Conservation (phyloP, 768 basidiomycete species). For the Gymnopilus junonius region DNA sequence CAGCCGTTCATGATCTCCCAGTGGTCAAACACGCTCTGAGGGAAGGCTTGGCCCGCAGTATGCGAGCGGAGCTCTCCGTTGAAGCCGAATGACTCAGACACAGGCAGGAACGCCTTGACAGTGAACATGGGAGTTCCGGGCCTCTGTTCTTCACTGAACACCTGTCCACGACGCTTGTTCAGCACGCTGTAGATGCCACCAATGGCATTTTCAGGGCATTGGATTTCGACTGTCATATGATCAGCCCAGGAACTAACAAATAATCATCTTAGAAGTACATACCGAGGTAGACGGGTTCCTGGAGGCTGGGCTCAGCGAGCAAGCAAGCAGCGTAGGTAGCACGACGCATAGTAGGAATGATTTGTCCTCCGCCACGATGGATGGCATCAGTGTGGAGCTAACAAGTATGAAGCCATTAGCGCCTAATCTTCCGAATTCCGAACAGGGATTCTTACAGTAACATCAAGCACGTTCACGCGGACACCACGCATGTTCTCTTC, state of each 20-base stretch:
- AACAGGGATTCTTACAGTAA: slow-evolving; percentile 62
- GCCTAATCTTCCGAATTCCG: not conserved
- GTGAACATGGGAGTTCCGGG: slow-evolving; percentile 99
- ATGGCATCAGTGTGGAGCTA: slow-evolving; percentile 98
- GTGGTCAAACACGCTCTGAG: slow-evolving; percentile 92
- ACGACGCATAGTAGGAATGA: slow-evolving; percentile 96
- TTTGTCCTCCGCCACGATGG: slow-evolving; percentile 98
- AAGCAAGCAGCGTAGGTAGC: slow-evolving; percentile 95
- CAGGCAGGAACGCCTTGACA: slow-evolving; percentile 95
- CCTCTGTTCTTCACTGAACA: slow-evolving; percentile 97
- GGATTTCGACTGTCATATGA: slow-evolving; percentile 79
- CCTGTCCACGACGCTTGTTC: slow-evolving; percentile 98
- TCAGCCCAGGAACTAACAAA: not conserved
- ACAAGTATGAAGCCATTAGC: slow-evolving; percentile 13
- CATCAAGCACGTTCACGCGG: slow-evolving; percentile 94
- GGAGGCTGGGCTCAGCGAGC: slow-evolving; percentile 88
- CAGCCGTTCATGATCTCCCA: slow-evolving; percentile 87
- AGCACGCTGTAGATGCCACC: slow-evolving; percentile 94
- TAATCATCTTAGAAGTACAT: slow-evolving; percentile 21
- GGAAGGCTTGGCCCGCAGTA: slow-evolving; percentile 98
- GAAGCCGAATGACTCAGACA: slow-evolving; percentile 95
- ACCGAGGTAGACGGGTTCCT: slow-evolving; percentile 97
- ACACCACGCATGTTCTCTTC: slow-evolving; percentile 99
- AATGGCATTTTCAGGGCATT: slow-evolving; percentile 96
- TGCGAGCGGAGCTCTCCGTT: slow-evolving; percentile 93